phyloP scores from a whole-genome alignment of 2,329 filamentous ascomycete genomes.

The Aspergillus glaucus region DNA sequence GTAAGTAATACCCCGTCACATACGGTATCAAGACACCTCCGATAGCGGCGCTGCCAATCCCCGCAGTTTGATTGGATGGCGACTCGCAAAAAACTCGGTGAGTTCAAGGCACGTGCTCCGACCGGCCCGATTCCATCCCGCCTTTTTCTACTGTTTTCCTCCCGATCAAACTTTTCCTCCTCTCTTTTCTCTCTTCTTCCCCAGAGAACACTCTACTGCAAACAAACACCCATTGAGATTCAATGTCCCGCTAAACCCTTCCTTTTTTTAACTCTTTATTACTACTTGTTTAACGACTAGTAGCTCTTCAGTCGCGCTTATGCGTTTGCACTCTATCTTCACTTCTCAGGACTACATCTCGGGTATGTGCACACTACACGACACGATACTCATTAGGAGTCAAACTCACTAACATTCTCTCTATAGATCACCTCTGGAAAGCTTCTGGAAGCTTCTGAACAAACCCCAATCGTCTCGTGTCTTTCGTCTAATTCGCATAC shows the following conservation, averaged over 20 bases:
- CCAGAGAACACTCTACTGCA: conserved; percentile 3
- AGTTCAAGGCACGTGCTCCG: conserved; percentile 20
- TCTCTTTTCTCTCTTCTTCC: conserved; percentile 9
- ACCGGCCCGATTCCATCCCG: conserved; percentile 15
- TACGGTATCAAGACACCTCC: conserved; percentile 3
- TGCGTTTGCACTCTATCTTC: conserved; percentile 79
- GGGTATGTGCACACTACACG: conserved; percentile 36
- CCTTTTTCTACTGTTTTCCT: conserved; percentile 7
- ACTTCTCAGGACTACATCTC: conserved; percentile 75
- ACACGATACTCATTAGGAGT: conserved; percentile 2
- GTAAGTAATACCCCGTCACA: too few species aligned
- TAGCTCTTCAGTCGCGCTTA: conserved; percentile 57
- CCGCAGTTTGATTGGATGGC: conserved; percentile 20
- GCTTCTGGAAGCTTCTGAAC: conserved; percentile 53
- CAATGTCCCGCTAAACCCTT: conserved; percentile 25
- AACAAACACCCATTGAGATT: neutral
- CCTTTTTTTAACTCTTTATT: conserved; percentile 6
- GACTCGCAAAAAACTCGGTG: conserved; percentile 18
- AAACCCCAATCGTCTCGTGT: conserved; percentile 12
- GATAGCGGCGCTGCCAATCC: conserved; percentile 13
- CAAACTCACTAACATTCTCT: conserved; percentile 11
- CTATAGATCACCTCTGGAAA: conserved; percentile 61
- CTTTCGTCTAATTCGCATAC: conserved; percentile 7
- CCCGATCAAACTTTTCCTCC: conserved; percentile 8
- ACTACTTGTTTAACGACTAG: conserved; percentile 25